Evolutionary conservation across 768 basidiomycete genomes (phyloP).

Genomic region (Scleroderma citrinum): DNA sequence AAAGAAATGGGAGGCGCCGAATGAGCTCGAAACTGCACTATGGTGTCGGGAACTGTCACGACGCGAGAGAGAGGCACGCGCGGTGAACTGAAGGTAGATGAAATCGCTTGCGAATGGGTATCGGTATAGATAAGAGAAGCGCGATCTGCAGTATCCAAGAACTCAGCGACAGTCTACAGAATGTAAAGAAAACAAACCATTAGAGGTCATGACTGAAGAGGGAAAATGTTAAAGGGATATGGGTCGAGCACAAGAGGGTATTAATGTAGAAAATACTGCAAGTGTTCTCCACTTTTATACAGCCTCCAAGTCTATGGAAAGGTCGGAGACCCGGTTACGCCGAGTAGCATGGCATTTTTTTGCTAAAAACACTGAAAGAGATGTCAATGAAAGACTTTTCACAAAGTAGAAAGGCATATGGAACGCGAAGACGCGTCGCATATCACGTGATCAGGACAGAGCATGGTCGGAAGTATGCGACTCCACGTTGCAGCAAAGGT

Average conservation of each 20-base stretch:
- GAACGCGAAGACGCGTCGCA: neutral
- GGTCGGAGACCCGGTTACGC: neutral
- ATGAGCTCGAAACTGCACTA: conserved; percentile 2
- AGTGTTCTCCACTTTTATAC: conserved; percentile 13
- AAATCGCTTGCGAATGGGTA: neutral
- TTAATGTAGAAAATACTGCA: neutral
- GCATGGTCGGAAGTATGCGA: conserved; percentile 19
- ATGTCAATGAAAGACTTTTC: conserved; percentile 15
- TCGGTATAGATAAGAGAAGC: neutral
- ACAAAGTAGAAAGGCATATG: conserved; percentile 15
- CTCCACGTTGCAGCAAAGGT: conserved; percentile 16
- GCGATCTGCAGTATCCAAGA: neutral
- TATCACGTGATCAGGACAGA: conserved; percentile 21
- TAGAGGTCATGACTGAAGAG: conserved; percentile 1
- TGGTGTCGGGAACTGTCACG: neutral
- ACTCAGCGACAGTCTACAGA: conserved; percentile 1
- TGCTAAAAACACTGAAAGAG: conserved; percentile 11
- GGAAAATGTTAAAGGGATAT: conserved; percentile 1
- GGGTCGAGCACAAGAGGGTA: conserved; percentile 7
- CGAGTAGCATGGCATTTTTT: conserved; percentile 6
- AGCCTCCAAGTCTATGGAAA: neutral
- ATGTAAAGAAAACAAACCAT: conserved; percentile 4
- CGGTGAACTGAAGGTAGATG: neutral
- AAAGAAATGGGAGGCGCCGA: conserved; percentile 8
- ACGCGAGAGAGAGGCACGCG: neutral